Evolutionary conservation across 345 rosid genomes (phyloP).

Genomic region (Eucalyptus sideroxylon): DNA sequence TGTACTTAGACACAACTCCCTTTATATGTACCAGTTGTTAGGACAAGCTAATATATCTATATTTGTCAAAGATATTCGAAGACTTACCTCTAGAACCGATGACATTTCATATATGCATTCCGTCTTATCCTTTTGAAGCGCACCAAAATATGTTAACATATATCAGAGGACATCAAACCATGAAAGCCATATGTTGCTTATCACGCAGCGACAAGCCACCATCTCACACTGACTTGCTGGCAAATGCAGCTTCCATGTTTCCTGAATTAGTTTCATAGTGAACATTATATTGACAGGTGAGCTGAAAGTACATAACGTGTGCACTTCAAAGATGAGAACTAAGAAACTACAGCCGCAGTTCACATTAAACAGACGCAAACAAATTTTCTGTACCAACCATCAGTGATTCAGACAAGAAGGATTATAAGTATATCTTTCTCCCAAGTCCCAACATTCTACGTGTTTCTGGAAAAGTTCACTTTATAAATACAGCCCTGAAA

Average conservation of each 20-base stretch:
- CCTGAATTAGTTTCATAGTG: not conserved
- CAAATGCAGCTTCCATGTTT: not conserved
- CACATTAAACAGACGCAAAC: not conserved
- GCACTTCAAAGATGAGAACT: not conserved
- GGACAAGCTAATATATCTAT: not conserved
- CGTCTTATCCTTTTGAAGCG: not conserved
- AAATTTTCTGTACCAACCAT: not conserved
- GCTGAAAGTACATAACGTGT: not conserved
- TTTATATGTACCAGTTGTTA: not conserved
- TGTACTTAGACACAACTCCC: not conserved
- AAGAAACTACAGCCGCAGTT: not conserved
- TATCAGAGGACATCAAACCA: not conserved
- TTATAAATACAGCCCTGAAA: not conserved
- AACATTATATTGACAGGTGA: not conserved
- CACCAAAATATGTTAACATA: not conserved
- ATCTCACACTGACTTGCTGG: not conserved
- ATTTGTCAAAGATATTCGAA: not conserved
- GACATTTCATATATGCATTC: not conserved
- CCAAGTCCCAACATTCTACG: not conserved
- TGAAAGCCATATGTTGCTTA: not conserved
- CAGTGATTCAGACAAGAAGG: not conserved
- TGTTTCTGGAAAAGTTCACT: not conserved
- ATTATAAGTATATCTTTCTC: not conserved
- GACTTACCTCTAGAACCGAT: not conserved
- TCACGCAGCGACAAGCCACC: not conserved